Percentiles rank a stretch among this genome's conserved stretches.
Conservation (phyloP, 352 stramenopile species). For the Pythium folliculosum region DNA sequence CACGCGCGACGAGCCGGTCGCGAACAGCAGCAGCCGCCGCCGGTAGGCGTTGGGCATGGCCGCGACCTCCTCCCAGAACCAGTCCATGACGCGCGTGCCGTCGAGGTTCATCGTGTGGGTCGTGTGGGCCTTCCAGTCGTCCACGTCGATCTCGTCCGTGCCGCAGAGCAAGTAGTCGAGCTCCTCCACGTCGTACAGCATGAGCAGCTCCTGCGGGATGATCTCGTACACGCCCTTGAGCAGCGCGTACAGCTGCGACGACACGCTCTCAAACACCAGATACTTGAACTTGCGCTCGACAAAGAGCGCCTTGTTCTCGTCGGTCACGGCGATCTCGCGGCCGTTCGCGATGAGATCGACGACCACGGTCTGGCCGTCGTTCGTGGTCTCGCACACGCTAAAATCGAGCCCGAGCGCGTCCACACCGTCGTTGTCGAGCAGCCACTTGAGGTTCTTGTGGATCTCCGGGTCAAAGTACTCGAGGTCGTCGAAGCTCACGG, state of each 20-base stretch:
- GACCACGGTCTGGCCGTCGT: slow-evolving; percentile 35
- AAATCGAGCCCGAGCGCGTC: slow-evolving; percentile 53
- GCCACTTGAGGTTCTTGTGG: slow-evolving; percentile 36
- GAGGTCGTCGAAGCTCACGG: slow-evolving; percentile 89
- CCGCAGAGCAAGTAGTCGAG: slow-evolving; percentile 96
- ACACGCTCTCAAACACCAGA: slow-evolving; percentile 59
- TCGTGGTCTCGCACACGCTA: slow-evolving; percentile 35
- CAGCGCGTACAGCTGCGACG: slow-evolving; percentile 54
- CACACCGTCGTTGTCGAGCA: slow-evolving; percentile 27
- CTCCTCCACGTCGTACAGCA: slow-evolving; percentile 97
- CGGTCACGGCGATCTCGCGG: slow-evolving; percentile 84
- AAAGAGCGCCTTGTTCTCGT: slow-evolving; percentile 94
- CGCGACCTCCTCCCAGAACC: slow-evolving; percentile 97
- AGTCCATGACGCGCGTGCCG: slow-evolving; percentile 44
- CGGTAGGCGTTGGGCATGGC: slow-evolving; percentile 82
- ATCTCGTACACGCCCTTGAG: slow-evolving; percentile 96
- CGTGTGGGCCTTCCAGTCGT: slow-evolving; percentile 94
- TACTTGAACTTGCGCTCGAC: slow-evolving; percentile 80
- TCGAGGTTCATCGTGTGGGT: slow-evolving; percentile 38
- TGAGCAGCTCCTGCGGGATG: slow-evolving; percentile 91
- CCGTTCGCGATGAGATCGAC: slow-evolving; percentile 41
- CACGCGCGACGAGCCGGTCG: slow-evolving; percentile 77
- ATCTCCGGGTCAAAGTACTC: slow-evolving; percentile 49
- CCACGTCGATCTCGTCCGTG: slow-evolving; percentile 94
- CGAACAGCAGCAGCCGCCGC: slow-evolving; percentile 73